These are phyloP conservation scores for Magnusiomyces magnusii DNA, from an alignment of 1,139 yeast genomes.

Conservation along the genomic window DNA sequence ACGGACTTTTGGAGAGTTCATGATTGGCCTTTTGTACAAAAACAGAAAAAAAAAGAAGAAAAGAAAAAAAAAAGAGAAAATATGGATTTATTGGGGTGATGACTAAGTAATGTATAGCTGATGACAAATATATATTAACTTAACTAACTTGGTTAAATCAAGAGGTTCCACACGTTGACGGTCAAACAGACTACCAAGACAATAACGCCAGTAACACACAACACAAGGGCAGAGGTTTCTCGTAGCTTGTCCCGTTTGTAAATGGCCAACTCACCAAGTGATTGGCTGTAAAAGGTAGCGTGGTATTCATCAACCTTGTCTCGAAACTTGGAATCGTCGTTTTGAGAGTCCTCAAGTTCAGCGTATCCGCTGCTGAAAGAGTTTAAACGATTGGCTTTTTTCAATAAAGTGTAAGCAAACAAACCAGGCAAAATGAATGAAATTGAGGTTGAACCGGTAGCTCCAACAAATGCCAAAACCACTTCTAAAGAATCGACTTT, in stretches of 20 bases:
- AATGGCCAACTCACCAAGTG: not conserved
- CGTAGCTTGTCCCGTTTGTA: constrained; percentile 9
- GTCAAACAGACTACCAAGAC: constrained; percentile 75
- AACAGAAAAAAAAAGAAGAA: not conserved
- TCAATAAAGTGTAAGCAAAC: constrained; percentile 62
- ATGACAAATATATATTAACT: not conserved
- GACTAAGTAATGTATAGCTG: not conserved
- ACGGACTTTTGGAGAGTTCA: not conserved
- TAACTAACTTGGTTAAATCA: not conserved
- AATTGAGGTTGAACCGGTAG: constrained; percentile 91
- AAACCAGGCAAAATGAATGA: constrained; percentile 90
- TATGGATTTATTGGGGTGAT: not conserved
- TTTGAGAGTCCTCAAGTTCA: constrained; percentile 5
- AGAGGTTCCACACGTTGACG: constrained; percentile 49
- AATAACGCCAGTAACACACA: constrained; percentile 65
- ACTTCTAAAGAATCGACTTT: constrained; percentile 72
- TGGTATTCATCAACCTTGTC: constrained; percentile 10
- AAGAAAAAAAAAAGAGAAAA: not conserved
- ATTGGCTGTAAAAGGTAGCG: not conserved
- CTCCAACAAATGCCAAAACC: constrained; percentile 87
- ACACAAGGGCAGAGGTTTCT: constrained; percentile 45
- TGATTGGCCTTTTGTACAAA: not conserved
- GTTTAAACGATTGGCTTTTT: constrained; percentile 3
- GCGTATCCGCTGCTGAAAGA: constrained; percentile 1
- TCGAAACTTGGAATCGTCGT: constrained; percentile 14